Evolutionary conservation across 1,284 basidiomycete species (phyloP).

Genomic region (Melanopsichium pennsylvanicum): DNA sequence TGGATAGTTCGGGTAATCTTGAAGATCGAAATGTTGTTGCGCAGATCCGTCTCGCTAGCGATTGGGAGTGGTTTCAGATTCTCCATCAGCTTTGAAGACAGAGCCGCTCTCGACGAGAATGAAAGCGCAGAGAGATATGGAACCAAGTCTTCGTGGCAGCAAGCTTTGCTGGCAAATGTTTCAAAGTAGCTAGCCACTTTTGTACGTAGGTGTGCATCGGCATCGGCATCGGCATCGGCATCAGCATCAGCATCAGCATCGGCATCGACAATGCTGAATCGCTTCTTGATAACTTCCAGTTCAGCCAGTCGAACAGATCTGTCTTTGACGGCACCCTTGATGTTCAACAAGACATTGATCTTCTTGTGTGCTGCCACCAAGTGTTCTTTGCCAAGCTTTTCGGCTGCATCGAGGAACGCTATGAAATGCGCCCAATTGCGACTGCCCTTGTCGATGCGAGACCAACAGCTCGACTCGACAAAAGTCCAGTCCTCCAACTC

Average conservation of each 20-base stretch:
- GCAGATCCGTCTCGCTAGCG: slow-evolving; percentile 19
- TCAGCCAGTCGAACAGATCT: slow-evolving; percentile 77
- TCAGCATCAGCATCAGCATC: slow-evolving; percentile 11
- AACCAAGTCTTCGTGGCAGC: slow-evolving; percentile 83
- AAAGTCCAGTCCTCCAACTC: slow-evolving; percentile 66
- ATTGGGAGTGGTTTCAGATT: slow-evolving; percentile 10
- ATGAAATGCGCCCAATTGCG: slow-evolving; percentile 38
- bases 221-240: slow-evolving; percentile 7
- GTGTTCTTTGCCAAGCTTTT: slow-evolving; percentile 23
- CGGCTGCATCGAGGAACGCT: slow-evolving; percentile 25
- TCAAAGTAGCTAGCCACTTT: slow-evolving; percentile 72
- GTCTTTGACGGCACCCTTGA: slow-evolving; percentile 74
- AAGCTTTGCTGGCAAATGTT: slow-evolving; percentile 78
- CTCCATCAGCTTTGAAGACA: slow-evolving; percentile 1
- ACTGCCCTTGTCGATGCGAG: slow-evolving; percentile 49
- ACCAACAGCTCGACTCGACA: slow-evolving; percentile 75
- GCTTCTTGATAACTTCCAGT: slow-evolving; percentile 65
- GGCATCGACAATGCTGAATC: background rate
- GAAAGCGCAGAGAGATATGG: slow-evolving; percentile 71
- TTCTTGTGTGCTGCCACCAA: slow-evolving; percentile 29
- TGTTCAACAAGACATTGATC: slow-evolving; percentile 59
- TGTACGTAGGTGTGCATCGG: slow-evolving; percentile 2
- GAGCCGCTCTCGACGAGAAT: slow-evolving; percentile 66
- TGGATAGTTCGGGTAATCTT: slow-evolving; percentile 40
- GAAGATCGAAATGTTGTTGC: slow-evolving; percentile 35